Evolutionary conservation across 495 filamentous ascomycete species (phyloP).

Genomic region (Penicillium subrubescens): DNA sequence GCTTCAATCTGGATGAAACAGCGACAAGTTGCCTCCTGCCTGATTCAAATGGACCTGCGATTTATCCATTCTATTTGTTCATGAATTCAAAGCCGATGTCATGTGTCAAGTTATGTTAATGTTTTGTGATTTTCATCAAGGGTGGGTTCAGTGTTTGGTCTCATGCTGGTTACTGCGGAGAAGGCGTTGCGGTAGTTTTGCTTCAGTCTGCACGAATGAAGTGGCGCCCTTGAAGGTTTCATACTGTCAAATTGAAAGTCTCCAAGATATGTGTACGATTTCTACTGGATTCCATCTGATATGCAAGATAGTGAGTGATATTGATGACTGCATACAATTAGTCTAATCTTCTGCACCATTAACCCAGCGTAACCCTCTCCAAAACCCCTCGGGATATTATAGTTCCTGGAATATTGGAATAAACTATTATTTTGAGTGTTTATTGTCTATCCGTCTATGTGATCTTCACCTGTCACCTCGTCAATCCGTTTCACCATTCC

Average conservation of each 20-base stretch:
- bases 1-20: constrained; percentile 26
- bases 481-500: not conserved
- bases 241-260: not conserved
- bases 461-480: not conserved
- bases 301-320: not conserved
- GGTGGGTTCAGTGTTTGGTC: not conserved
- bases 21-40: constrained; percentile 4
- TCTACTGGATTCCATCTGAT: not conserved
- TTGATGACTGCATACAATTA: not conserved
- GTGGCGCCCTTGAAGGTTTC: not conserved
- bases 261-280: not conserved
- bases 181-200: not conserved
- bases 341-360: not conserved
- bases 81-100: not conserved
- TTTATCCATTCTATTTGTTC: not conserved
- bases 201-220: not conserved
- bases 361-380: not conserved
- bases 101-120: not conserved
- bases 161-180: not conserved
- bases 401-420: not conserved
- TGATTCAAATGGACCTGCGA: not conserved
- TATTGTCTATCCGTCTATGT: not conserved
- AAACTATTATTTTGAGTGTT: not conserved
- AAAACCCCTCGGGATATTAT: not conserved
- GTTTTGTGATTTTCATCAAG: not conserved